A percentile compares a stretch with the other conserved stretches of the same genome.
phyloP scores from a whole-genome alignment of 257 asterid genomes.

The Cruciata laevipes region DNA sequence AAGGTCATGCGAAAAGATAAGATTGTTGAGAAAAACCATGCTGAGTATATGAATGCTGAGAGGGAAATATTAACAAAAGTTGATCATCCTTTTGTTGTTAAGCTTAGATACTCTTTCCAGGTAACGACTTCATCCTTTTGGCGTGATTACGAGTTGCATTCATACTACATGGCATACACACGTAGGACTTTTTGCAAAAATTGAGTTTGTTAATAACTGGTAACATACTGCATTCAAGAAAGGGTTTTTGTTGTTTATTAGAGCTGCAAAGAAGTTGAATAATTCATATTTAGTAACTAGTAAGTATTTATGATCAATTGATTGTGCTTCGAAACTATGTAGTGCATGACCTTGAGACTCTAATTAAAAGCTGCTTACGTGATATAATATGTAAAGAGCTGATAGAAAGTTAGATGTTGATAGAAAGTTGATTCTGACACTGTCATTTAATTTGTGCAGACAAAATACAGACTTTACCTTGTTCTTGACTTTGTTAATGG shows the following conservation, averaged over 20 bases:
- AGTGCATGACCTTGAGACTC: no score
- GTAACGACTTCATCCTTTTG: conserved; percentile 22
- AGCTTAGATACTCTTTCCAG: conserved; percentile 78
- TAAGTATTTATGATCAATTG: no score
- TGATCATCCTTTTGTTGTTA: conserved; percentile 66
- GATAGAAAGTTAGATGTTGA: background rate
- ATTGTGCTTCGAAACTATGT: background rate
- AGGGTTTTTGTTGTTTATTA: background rate
- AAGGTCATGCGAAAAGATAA: conserved; percentile 76
- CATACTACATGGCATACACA: no score
- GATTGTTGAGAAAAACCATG: conserved; percentile 67
- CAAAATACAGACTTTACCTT: conserved; percentile 68
- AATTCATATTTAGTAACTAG: background rate
- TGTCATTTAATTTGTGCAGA: conserved; percentile 28
- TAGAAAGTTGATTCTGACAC: background rate
- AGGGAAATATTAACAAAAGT: conserved; percentile 67
- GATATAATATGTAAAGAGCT: background rate
- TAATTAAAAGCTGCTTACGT: no score
- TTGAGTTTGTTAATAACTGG: background rate
- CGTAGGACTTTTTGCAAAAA: background rate
- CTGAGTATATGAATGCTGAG: conserved; percentile 69
- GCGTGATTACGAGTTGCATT: no score
- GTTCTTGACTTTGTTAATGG: conserved; percentile 83
- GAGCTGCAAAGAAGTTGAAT: background rate
- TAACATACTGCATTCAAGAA: background rate